Evolutionary conservation across 108 stramenopile species (phyloP).

Genomic region (Pseudonitzschia pungens): DNA sequence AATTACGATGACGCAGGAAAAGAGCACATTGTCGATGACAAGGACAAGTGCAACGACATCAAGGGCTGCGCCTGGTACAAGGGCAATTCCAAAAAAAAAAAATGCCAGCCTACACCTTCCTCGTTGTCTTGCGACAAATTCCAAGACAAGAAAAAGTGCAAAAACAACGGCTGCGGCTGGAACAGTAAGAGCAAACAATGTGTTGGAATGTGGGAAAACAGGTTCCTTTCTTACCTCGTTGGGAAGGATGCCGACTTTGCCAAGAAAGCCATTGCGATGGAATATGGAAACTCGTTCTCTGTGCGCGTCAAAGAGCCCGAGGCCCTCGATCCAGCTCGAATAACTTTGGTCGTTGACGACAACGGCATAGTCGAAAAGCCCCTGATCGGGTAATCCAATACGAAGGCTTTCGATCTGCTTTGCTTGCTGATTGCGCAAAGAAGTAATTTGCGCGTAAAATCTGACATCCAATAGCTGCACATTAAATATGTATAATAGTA

Average conservation of each 20-base stretch:
- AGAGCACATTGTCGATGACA: background rate
- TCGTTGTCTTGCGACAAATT: background rate
- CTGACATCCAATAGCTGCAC: no score
- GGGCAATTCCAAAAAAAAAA: background rate
- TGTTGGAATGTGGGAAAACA: background rate
- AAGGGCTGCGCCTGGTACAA: background rate
- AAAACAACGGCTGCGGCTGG: background rate
- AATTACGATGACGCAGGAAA: background rate
- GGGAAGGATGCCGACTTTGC: background rate
- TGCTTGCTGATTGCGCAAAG: background rate
- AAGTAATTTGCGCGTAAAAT: background rate
- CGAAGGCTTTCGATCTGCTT: background rate
- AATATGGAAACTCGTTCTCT: background rate
- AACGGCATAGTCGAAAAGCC: background rate
- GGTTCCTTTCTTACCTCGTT: background rate
- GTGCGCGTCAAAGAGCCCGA: background rate
- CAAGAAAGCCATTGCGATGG: background rate
- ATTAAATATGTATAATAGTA: no score
- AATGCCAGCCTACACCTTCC: background rate
- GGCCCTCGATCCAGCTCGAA: background rate
- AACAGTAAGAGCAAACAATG: background rate
- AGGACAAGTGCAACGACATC: background rate
- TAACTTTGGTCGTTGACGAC: background rate
- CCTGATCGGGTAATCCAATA: background rate
- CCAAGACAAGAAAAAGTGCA: background rate